A percentile compares a stretch with the other conserved stretches of the same genome.
Evolutionary conservation across 169 alveolate genomes (phyloP).

Genomic region (Eimeria acervulina): DNA sequence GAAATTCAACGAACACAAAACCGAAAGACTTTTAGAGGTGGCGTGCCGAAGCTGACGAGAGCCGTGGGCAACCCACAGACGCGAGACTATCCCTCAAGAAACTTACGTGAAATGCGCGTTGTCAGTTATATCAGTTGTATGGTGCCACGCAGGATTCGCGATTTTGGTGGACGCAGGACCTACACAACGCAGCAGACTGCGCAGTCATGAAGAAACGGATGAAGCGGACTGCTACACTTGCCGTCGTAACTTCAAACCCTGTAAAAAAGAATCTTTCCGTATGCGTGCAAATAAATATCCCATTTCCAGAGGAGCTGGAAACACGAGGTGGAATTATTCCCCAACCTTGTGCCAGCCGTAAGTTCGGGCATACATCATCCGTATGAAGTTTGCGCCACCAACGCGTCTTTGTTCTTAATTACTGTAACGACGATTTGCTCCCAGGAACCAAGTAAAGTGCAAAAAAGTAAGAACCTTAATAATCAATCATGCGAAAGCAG

Average conservation of each 20-base stretch:
- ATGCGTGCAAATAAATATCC: too few species aligned
- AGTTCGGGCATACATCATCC: not conserved
- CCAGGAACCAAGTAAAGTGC: not conserved
- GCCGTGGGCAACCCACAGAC: not conserved
- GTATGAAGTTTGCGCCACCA: not conserved
- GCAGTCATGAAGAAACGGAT: not conserved
- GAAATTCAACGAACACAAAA: not conserved
- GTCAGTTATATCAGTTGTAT: not conserved
- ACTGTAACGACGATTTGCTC: not conserved
- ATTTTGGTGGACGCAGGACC: not conserved
- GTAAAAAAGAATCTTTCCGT: not conserved
- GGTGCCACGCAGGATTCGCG: not conserved
- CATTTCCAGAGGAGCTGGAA: too few species aligned
- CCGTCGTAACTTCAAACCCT: not conserved
- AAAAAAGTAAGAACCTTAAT: not conserved
- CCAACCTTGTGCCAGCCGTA: not conserved
- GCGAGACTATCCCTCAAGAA: not conserved
- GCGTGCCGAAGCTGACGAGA: not conserved
- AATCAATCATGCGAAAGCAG: not conserved
- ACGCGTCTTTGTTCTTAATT: too few species aligned
- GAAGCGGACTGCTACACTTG: not conserved
- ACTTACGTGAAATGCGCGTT: not conserved
- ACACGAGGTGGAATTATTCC: not conserved
- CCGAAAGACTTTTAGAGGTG: not conserved
- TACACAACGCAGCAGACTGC: not conserved